Base-by-base conservation (phyloP, 352 stramenopile genomes). In the Pythium volutum region DNA sequence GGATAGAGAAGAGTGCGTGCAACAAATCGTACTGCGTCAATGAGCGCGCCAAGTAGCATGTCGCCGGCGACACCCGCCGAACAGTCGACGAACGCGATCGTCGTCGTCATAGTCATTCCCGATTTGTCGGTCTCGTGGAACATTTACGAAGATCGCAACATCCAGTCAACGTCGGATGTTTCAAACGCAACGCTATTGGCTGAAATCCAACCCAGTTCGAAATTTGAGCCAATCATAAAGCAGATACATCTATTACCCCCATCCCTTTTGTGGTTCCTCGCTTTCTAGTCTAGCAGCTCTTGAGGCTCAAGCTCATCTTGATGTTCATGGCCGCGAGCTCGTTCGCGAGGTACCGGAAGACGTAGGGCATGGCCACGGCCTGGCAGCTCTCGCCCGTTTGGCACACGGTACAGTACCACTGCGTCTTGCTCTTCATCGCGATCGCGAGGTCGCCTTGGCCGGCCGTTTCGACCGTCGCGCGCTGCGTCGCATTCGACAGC, bases 281-380 rank as follows among this genome's bases (percentile, higher is more conserved):
- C 22, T 36, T 38, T 27, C 26, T 41, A 29, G 10, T 29, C 38
- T 49, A 55, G 26, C 65, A 83, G 45, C 77, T 80, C 72, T 93
- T 96, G 55, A 96, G 62, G 22, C 71, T 89, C 64, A 99, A 83
- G 52, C 90, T 97, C 75, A 99, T 91, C 79, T 99, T 99, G 71
- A 99, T 99, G 75, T 98, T 98, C 98, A 99, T 99, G 41, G 89
- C 97, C 22, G 97, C 97, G 23, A 99, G 81, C 73, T 99, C 98
- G 77, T 99, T 99, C 39, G 92, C 96, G 39, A 99, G 84, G 75
- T 98, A 99, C 18, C 96, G 84, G 75, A 99, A 99, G 34, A 99
- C 97, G 76, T 99, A 99, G 2, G 98, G 98, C 80, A 99, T 93
- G 46, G 97, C 88, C 15, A 99, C 93, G 18, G 95, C 79, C 67